Evolutionary conservation across 768 basidiomycete genomes (phyloP), one percentile per base, ranked within the genome.

Genomic region (Galerina sulciceps): DNA sequence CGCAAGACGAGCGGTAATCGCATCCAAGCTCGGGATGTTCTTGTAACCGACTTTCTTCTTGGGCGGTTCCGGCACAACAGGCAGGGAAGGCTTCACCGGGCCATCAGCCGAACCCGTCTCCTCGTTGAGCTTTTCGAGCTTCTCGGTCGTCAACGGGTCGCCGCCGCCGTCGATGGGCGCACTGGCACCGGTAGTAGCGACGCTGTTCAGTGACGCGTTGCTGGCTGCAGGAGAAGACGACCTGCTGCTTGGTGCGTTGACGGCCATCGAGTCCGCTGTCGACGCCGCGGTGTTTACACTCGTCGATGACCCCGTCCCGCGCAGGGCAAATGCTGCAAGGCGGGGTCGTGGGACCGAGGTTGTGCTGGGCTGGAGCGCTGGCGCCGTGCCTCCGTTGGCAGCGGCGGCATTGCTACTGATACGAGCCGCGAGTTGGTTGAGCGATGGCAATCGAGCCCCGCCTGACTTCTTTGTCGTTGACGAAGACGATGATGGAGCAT

Each of bases 21-120:
- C 90, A 68, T 93, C 91, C 53, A 94, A 83, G 61, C 84, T 86
- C 13, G 93, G 93, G 43, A 94, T 90, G 67, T 93, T 93, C 86
- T 93, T 94, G 75, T 92, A 94, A 20, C 92, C 92, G n/a, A 79
- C 75, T 66, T 78, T 79, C 61, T 69, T 68, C 58, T 73, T 75
- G 61, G 79, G 65, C 26, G 61, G 69, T 40, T 74, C 65, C 38
- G 54, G 44, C 4, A 14, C 54, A 17, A 55, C 54, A 47, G 66
- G 40, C 44, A 68, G 60, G 61, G 63, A 56, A 23, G 65, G 58
- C 59, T 60, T 62, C 20, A 62, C 64, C 6, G 63, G 57, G 13
- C 56, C 60, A 41, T 65, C 65, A 10, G 68, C 56, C 18, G 74
- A 49, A 13, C 26, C 68, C 2, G 76, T 82, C 71, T 88, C 86